phyloP scores from a whole-genome alignment of 352 stramenopile genomes.

The Phytophthora pisi region DNA sequence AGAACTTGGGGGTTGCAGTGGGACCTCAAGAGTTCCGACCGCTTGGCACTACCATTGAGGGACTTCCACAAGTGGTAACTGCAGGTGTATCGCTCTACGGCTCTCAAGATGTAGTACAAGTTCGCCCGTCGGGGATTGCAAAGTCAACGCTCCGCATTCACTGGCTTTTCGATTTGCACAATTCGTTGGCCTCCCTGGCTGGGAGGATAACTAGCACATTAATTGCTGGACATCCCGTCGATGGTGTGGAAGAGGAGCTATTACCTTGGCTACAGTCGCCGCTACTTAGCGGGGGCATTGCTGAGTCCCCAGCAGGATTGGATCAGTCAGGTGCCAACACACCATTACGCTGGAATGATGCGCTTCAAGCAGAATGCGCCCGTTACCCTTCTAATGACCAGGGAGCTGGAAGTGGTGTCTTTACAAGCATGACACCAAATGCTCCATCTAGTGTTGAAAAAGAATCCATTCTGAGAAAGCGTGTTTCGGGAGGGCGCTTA shows the following conservation, averaged over 20 bases:
- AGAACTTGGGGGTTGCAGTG: conserved; percentile 59
- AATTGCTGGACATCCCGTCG: conserved; percentile 77
- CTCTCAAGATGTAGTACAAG: conserved; percentile 72
- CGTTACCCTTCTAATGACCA: conserved; percentile 29
- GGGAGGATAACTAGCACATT: conserved; percentile 72
- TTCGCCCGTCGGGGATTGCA: conserved; percentile 70
- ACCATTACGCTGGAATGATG: conserved; percentile 44
- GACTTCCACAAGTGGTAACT: conserved; percentile 46
- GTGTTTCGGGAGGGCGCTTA: conserved; percentile 22
- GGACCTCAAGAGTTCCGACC: conserved; percentile 47
- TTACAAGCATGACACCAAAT: conserved; percentile 11
- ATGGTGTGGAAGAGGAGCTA: conserved; percentile 82
- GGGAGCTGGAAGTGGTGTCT: conserved; percentile 4
- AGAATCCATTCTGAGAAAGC: conserved; percentile 21
- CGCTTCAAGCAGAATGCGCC: conserved; percentile 39
- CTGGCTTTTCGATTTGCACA: conserved; percentile 86
- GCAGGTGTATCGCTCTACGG: conserved; percentile 76
- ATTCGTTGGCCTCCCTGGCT: conserved; percentile 71
- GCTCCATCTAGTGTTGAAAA: conserved; percentile 12
- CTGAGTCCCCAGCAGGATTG: conserved; percentile 10
- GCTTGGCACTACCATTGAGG: conserved; percentile 33
- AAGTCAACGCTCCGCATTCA: conserved; percentile 83
- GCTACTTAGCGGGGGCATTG: conserved; percentile 75
- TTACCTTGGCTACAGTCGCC: conserved; percentile 85
- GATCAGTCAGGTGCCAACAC: conserved; percentile 8